Evolutionary conservation across 305 asterid genomes (phyloP).

Genomic region (Fraxinus latifolia): DNA sequence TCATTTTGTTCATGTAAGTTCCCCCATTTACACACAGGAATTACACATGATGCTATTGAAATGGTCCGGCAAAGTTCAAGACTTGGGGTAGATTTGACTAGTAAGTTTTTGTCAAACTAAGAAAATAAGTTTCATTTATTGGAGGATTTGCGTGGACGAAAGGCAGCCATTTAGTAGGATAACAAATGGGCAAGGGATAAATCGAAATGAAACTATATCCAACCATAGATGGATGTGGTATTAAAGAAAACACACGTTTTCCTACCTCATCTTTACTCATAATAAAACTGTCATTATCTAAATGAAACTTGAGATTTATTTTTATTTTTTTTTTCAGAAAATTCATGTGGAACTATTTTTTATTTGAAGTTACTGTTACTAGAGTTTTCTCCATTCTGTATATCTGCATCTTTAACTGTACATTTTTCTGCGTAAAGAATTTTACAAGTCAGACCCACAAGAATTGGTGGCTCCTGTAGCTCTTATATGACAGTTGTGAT

Average conservation of each 20-base stretch:
- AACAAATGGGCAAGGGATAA: background rate
- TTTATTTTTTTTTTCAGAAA: background rate
- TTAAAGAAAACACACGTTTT: conserved; percentile 14
- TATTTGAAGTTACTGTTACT: conserved; percentile 27
- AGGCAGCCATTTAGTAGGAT: conserved; percentile 31
- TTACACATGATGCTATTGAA: background rate
- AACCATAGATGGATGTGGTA: conserved; percentile 18
- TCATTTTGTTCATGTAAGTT: conserved; percentile 6
- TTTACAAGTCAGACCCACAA: conserved; percentile 44
- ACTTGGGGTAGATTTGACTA: background rate
- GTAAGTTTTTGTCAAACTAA: background rate
- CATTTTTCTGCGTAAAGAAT: conserved; percentile 25
- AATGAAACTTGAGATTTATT: conserved; percentile 19
- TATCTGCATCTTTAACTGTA: conserved; percentile 12
- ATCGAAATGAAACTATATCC: background rate
- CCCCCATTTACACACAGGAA: background rate
- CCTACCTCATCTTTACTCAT: conserved; percentile 15
- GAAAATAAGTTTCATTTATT: conserved; percentile 4
- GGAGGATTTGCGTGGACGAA: conserved; percentile 24
- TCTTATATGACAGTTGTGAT: conserved; percentile 25
- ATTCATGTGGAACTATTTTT: conserved; percentile 2
- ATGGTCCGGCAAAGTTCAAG: background rate
- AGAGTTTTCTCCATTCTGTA: conserved; percentile 35
- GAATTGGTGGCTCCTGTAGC: conserved; percentile 67
- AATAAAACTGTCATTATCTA: conserved; percentile 10